These are phyloP conservation scores for Axilococcus clingmanii DNA, from an alignment of 139 green algal species.

Conservation along the genomic window DNA sequence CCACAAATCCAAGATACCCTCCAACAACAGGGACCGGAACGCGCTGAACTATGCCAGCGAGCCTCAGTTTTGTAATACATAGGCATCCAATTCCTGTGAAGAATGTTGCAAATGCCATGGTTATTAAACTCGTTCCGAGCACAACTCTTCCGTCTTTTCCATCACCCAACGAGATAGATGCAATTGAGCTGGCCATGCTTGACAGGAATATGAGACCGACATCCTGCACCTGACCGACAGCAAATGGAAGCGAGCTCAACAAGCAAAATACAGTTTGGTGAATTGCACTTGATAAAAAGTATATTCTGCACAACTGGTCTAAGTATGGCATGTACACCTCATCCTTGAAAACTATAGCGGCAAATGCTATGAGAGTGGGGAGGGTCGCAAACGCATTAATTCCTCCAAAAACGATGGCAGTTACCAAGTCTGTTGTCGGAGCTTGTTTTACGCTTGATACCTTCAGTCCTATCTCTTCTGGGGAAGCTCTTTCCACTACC, in stretches of 20 bases:
- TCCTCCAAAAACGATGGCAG: constrained; percentile 25
- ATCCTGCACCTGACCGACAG: constrained; percentile 48
- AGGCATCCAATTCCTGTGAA: constrained; percentile 43
- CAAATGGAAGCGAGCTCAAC: constrained; percentile 48
- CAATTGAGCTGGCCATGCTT: constrained; percentile 55
- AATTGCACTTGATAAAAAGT: constrained; percentile 44
- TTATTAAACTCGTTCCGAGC: constrained; percentile 50
- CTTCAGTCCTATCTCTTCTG: not conserved
- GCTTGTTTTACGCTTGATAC: not conserved
- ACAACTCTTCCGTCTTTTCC: constrained; percentile 21
- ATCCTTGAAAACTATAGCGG: constrained; percentile 52
- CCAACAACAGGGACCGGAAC: constrained; percentile 64
- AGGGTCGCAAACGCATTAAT: constrained; percentile 53
- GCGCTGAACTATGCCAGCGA: constrained; percentile 61
- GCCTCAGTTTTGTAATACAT: constrained; percentile 32
- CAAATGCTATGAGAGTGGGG: constrained; percentile 64
- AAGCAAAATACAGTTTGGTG: constrained; percentile 57
- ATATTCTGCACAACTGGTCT: constrained; percentile 42
- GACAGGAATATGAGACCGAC: constrained; percentile 60
- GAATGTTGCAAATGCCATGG: constrained; percentile 43
- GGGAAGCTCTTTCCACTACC: not conserved
- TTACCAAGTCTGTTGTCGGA: not conserved
- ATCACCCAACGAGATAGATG: constrained; percentile 11
- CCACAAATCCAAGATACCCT: constrained; percentile 52
- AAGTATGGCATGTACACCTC: constrained; percentile 30